Evolutionary conservation across 192 early-diverging fungal genomes (phyloP).

Genomic region (Podila verticillata): DNA sequence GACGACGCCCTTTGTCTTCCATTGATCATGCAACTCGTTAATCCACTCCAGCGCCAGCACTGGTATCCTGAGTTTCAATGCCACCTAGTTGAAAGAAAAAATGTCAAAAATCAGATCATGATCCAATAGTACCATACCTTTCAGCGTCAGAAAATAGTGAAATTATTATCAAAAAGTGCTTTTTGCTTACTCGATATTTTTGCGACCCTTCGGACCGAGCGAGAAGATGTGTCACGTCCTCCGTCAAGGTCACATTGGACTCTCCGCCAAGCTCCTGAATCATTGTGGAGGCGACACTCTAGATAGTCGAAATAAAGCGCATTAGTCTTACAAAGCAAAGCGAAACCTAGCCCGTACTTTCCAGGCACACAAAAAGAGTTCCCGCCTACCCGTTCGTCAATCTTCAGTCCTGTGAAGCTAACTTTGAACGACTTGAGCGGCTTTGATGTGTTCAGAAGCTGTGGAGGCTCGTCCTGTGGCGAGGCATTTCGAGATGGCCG

Average conservation of each 20-base stretch:
- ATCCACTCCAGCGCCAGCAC: constrained; percentile 23
- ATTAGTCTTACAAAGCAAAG: not conserved
- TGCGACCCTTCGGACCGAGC: constrained; percentile 12
- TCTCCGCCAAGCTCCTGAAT: constrained; percentile 21
- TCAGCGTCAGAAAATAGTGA: not conserved
- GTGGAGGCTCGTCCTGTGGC: not conserved
- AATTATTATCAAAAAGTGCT: not conserved
- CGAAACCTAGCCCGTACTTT: not conserved
- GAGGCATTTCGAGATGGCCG: not conserved
- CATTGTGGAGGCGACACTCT: constrained; percentile 12
- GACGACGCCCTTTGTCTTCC: constrained; percentile 6
- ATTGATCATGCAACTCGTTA: constrained; percentile 2
- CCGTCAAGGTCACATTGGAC: constrained; percentile 8
- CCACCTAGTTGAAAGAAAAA: constrained; percentile 9
- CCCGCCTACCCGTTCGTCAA: constrained; percentile 12
- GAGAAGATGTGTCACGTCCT: constrained; percentile 23
- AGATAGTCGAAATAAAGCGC: not conserved
- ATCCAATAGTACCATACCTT: not conserved
- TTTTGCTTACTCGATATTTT: constrained; percentile 25
- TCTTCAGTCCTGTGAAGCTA: constrained; percentile 21
- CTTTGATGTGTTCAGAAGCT: not conserved
- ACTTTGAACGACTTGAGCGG: constrained; percentile 5
- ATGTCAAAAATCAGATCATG: not conserved
- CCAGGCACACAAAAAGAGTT: not conserved
- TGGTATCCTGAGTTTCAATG: constrained; percentile 16